phyloP scores from a whole-genome alignment of 1,139 yeast species.

The Saccharomyces hybrid region DNA sequence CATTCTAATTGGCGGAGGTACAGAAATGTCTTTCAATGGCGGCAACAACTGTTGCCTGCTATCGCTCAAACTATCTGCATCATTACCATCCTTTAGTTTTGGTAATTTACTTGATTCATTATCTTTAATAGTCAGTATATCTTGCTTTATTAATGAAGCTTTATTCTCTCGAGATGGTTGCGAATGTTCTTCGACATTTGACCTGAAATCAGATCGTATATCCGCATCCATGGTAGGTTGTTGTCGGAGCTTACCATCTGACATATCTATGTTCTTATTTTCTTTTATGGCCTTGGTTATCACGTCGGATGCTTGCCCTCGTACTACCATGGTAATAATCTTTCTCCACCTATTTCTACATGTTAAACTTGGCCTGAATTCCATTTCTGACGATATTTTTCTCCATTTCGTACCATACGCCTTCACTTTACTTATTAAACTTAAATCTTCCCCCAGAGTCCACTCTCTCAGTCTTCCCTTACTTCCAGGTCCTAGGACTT shows the following conservation, averaged over 20 bases:
- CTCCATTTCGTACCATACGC: constrained; percentile 88
- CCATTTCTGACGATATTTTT: constrained; percentile 61
- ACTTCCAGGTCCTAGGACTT: constrained; percentile 73
- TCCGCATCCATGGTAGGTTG: neutral
- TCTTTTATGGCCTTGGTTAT: constrained; percentile 30
- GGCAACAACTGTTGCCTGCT: constrained; percentile 3
- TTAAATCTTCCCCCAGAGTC: constrained; percentile 70
- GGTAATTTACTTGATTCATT: neutral
- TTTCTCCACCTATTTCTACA: constrained; percentile 92
- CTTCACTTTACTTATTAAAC: constrained; percentile 57
- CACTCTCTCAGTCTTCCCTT: constrained; percentile 74
- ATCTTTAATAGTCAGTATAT: neutral
- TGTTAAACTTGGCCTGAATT: constrained; percentile 79
- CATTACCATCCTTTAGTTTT: neutral
- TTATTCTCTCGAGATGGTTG: neutral
- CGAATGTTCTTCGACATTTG: neutral
- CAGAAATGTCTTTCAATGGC: constrained; percentile 3
- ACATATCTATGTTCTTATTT: constrained; percentile 27
- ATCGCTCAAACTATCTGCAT: neutral
- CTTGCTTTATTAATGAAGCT: neutral
- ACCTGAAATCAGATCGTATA: neutral
- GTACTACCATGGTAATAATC: constrained; percentile 65
- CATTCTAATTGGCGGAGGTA: constrained; percentile 3
- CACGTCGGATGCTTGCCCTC: constrained; percentile 37
- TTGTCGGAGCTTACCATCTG: constrained; percentile 6